Conservation (phyloP, 2,329 filamentous ascomycete species). For the Karstenula rhodostoma region DNA sequence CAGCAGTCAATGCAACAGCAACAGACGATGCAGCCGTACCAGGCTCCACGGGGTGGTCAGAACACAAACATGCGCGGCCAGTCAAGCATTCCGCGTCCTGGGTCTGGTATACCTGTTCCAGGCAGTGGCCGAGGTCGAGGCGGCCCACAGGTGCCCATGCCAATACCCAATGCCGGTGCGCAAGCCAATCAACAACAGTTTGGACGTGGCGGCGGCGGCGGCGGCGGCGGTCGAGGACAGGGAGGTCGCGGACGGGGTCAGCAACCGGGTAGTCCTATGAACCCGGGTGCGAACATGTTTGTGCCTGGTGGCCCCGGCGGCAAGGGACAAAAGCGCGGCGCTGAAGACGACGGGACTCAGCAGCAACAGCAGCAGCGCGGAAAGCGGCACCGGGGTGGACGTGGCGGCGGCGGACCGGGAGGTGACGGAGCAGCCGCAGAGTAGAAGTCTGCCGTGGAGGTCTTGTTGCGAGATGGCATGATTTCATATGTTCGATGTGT, state of each 20-base stretch:
- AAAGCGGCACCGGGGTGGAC: slow-evolving; percentile 39
- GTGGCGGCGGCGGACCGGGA: slow-evolving; percentile 29
- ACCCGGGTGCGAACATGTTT: slow-evolving; percentile 46
- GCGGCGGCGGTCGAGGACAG: slow-evolving; percentile 33
- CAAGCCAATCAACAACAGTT: slow-evolving; percentile 29
- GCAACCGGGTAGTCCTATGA: slow-evolving; percentile 39
- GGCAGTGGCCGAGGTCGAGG: slow-evolving; percentile 30
- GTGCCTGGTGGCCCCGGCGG: slow-evolving; percentile 39
- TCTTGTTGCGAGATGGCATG: background rate
- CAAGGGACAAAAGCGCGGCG: slow-evolving; percentile 44
- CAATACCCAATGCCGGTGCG: slow-evolving; percentile 22
- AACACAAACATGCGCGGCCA: slow-evolving; percentile 27
- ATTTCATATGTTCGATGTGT: slow-evolving; percentile 7
- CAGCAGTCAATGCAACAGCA: slow-evolving; percentile 25
- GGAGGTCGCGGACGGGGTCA: slow-evolving; percentile 29
- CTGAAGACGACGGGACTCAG: slow-evolving; percentile 40
- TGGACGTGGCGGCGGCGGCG: slow-evolving; percentile 40
- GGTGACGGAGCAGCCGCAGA: slow-evolving; percentile 24
- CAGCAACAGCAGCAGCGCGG: slow-evolving; percentile 30
- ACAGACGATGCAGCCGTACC: slow-evolving; percentile 14
- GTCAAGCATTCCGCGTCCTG: slow-evolving; percentile 42
- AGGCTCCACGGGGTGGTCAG: slow-evolving; percentile 39
- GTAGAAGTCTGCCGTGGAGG: background rate
- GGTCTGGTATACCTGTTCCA: slow-evolving; percentile 42
- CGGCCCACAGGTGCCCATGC: slow-evolving; percentile 28